These are phyloP conservation scores for Colletotrichum agaves DNA, from an alignment of 2,329 filamentous ascomycete species.

Conservation along the genomic window DNA sequence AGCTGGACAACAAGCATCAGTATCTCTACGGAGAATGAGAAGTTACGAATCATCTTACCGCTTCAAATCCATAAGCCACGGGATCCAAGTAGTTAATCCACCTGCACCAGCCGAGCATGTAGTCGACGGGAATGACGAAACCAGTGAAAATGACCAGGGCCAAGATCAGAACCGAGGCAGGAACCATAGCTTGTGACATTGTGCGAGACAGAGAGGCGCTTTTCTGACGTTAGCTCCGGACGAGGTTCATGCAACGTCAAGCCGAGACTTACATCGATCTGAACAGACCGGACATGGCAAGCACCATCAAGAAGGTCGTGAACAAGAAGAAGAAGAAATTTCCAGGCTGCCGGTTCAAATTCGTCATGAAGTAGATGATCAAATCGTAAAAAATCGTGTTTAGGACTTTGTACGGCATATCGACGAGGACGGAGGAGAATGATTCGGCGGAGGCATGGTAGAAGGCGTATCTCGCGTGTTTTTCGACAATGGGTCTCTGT, in stretches of 20 bases:
- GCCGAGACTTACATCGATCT: conserved; percentile 50
- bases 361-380: conserved; percentile 73
- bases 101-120: conserved; percentile 54
- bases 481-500: conserved; percentile 43
- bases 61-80: conserved; percentile 70
- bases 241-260: too few species aligned
- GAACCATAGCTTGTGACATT: conserved; percentile 62
- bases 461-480: conserved; percentile 44
- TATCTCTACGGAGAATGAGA: too few species aligned
- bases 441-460: conserved; percentile 46
- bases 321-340: conserved; percentile 64
- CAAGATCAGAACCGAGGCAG: conserved; percentile 62
- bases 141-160: conserved; percentile 67
- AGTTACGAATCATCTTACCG: conserved; percentile 50
- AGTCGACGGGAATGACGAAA: conserved; percentile 56
- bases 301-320: conserved; percentile 58
- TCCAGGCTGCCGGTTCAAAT: conserved; percentile 65
- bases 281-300: conserved; percentile 54
- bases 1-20: not conserved
- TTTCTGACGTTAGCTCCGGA: not conserved
- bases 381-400: conserved; percentile 70
- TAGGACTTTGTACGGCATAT: conserved; percentile 45
- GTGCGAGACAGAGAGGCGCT: conserved; percentile 59
- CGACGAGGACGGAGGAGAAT: conserved; percentile 31
- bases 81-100: conserved; percentile 70